Evolutionary conservation across 2,329 filamentous ascomycete species (phyloP), one percentile per base, ranked within the genome.

Genomic region (Dryadomyces quercivorus): DNA sequence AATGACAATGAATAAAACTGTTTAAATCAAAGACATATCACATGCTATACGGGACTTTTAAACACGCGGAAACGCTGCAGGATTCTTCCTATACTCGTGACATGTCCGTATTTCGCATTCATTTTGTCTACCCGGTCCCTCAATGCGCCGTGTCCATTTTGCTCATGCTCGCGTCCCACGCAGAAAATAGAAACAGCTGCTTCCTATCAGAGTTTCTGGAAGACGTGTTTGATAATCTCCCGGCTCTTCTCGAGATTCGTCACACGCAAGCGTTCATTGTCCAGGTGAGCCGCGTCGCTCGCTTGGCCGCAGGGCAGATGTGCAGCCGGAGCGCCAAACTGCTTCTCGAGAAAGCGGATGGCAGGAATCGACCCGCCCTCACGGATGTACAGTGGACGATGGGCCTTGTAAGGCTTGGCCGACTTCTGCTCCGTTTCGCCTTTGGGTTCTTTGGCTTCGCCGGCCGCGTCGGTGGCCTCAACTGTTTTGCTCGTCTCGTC

Each of bases 291-390:
- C 52, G 85, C 84, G 64, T 98, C 93, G 62, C 88, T 96, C 13
- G 92, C 90, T 69, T 96, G 91, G 0, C 94, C 94, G 64, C 91
- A 96, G 0, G 93, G 94, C 38, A 98, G 70, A 67, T 97, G 91
- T 0, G 92, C 92, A 0, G 93, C 92, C 0, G 91, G 90, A 0
- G 93, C 93, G 2, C 78, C 77, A 65, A 97, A 96, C 63, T 95
- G 89, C 71, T 95, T 95, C 67, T 97, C 92, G 42, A 97, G 66
- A 65, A 97, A 97, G 6, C 93, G 76, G 55, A 97, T 97, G 0
- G 88, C 88, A 0, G 93, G 93, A 61, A 98, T 98, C 0, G 87
- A 94, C 5, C 93, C 93, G 13, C 93, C 93, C 69, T 98, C 93
- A 10, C 93, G 81, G 61, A 98, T 98, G 66, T 95, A 97, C 3